A percentile compares a stretch with the other conserved stretches of the same genome.
Evolutionary conservation across 192 early-diverging fungal genomes (phyloP).

Genomic region (Backusella luteola): DNA sequence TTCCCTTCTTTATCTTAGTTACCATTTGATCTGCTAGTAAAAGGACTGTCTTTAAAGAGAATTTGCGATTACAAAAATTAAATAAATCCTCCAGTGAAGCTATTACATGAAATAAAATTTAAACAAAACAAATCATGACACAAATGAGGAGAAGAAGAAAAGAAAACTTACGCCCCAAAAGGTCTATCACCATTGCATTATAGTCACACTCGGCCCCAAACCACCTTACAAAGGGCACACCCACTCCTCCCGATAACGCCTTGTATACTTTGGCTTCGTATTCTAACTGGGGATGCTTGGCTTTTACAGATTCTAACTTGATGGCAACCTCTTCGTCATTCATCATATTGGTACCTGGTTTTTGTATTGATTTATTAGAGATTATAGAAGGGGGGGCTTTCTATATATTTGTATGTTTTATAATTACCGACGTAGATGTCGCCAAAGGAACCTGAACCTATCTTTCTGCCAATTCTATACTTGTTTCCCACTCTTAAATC

Average conservation of each 20-base stretch:
- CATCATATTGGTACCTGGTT: constrained; percentile 75
- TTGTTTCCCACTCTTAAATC: constrained; percentile 89
- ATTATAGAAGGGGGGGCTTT: background rate
- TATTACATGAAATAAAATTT: background rate
- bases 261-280: constrained; percentile 97
- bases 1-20: background rate
- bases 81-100: constrained; percentile 86
- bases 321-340: constrained; percentile 96
- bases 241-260: constrained; percentile 88
- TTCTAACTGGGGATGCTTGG: constrained; percentile 96
- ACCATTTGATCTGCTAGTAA: constrained; percentile 87
- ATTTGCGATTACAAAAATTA: constrained; percentile 88
- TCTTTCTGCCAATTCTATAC: constrained; percentile 92
- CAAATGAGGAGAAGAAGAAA: background rate
- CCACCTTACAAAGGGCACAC: constrained; percentile 83
- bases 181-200: constrained; percentile 87
- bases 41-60: constrained; percentile 84
- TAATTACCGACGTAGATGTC: constrained; percentile 87
- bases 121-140: background rate
- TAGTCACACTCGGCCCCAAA: constrained; percentile 82
- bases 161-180: constrained; percentile 61
- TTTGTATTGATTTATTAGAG: background rate
- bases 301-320: constrained; percentile 92
- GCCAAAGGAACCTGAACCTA: constrained; percentile 96
- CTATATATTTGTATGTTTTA: background rate